Evolutionary conservation across 306 rosid species (phyloP).

Genomic region (Luffa acutangula): DNA sequence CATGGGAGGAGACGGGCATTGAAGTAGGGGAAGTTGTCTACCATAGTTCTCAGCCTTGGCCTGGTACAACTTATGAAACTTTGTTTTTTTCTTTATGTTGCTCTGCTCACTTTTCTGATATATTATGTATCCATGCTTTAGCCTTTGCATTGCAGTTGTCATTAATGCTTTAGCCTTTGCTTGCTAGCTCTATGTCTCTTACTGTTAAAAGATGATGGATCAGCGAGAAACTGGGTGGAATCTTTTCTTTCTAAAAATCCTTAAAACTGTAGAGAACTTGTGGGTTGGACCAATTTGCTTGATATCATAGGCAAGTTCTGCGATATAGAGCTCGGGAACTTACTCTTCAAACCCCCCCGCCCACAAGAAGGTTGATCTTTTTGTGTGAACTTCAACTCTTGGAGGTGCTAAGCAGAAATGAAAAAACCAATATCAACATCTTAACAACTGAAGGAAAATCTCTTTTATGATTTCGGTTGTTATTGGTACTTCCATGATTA

Average conservation of each 20-base stretch:
- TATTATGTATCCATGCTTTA: not conserved
- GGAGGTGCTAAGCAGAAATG: not conserved
- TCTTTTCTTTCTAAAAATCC: not conserved
- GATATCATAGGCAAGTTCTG: not conserved
- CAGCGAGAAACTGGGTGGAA: not conserved
- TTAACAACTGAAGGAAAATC: not conserved
- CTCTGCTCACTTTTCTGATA: not conserved
- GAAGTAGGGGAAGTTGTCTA: conserved; percentile 90
- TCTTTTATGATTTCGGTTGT: not conserved
- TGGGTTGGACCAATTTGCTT: not conserved
- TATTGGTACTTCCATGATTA: not conserved
- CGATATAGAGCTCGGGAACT: not conserved
- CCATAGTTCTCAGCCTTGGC: conserved; percentile 98
- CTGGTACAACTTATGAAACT: conserved; percentile 37
- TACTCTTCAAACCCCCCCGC: not conserved
- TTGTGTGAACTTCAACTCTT: not conserved
- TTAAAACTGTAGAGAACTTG: not conserved
- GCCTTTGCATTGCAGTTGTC: not conserved
- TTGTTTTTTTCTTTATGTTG: not conserved
- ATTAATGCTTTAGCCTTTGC: not conserved
- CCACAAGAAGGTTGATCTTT: not conserved
- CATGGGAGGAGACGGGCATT: conserved; percentile 91
- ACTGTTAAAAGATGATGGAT: not conserved
- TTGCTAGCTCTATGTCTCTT: not conserved
- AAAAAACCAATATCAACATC: not conserved